Percentiles rank a stretch among this genome's conserved stretches.
These are phyloP conservation scores for Neonectria faginata DNA, from an alignment of 2,329 filamentous ascomycete species.

Conservation along the genomic window DNA sequence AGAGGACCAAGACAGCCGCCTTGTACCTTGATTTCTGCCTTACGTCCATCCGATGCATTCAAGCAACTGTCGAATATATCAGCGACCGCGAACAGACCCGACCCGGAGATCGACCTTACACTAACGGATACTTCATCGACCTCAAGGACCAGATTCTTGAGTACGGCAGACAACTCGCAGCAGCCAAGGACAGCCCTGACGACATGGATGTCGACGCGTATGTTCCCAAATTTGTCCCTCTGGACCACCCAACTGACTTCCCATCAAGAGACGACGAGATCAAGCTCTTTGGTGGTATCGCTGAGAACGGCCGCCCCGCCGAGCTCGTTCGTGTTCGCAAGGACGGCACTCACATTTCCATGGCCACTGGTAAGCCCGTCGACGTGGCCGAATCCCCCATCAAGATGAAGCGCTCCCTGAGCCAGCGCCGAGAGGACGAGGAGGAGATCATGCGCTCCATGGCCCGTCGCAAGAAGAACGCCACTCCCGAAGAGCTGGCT, in stretches of 20 bases:
- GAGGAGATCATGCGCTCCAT: conserved; percentile 90
- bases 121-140: conserved; percentile 96
- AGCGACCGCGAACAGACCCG: conserved; percentile 88
- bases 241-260: conserved; percentile 47
- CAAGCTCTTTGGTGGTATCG: conserved; percentile 83
- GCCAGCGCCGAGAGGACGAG: conserved; percentile 79
- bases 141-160: conserved; percentile 92
- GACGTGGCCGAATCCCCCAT: conserved; percentile 64
- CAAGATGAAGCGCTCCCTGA: conserved; percentile 74
- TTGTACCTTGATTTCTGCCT: conserved; percentile 90
- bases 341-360: conserved; percentile 82
- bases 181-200: conserved; percentile 73
- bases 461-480: conserved; percentile 95
- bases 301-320: conserved; percentile 83
- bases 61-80: conserved; percentile 87
- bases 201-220: conserved; percentile 71
- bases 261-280: conserved; percentile 70
- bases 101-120: conserved; percentile 89
- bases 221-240: conserved; percentile 52
- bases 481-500: conserved; percentile 83
- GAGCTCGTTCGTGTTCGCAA: conserved; percentile 87
- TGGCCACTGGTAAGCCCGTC: conserved; percentile 76
- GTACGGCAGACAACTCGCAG: conserved; percentile 87
- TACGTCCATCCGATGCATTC: conserved; percentile 88
- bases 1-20: conserved; percentile 76